Percentiles rank a stretch among this genome's conserved stretches.
These are phyloP conservation scores for Puya raimondii DNA, from an alignment of 176 grass and related monocot species.

Conservation along the genomic window DNA sequence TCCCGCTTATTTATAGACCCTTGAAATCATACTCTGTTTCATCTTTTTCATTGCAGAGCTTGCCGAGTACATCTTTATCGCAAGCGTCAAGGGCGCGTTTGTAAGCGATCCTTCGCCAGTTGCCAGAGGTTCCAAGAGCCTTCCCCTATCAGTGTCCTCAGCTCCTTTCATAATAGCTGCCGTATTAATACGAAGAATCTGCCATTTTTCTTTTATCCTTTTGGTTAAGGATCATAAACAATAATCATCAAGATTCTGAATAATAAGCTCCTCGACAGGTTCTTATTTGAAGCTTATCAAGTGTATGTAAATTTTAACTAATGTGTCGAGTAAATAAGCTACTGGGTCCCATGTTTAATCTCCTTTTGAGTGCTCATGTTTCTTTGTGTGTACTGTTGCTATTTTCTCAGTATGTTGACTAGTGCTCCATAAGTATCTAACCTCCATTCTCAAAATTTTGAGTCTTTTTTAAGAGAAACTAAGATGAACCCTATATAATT, in stretches of 20 bases:
- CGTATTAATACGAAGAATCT: neutral
- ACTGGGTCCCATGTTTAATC: too few species aligned
- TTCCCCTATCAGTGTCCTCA: neutral
- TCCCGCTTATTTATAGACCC: neutral
- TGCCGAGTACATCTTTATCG: constrained; percentile 6
- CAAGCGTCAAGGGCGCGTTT: constrained; percentile 37
- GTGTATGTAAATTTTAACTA: too few species aligned
- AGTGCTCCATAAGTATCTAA: too few species aligned
- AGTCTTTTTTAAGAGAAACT: too few species aligned
- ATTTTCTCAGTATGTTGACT: too few species aligned
- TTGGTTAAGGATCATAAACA: neutral
- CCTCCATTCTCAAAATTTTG: too few species aligned
- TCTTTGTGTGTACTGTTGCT: too few species aligned
- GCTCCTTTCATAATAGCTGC: neutral
- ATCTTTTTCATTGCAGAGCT: constrained; percentile 20
- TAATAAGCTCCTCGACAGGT: neutral
- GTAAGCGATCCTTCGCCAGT: constrained; percentile 10
- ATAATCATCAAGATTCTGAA: neutral
- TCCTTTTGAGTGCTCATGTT: too few species aligned
- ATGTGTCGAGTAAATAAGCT: too few species aligned
- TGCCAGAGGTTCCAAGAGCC: neutral
- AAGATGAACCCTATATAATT: too few species aligned
- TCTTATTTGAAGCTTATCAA: too few species aligned
- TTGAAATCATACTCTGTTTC: neutral
- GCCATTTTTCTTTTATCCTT: neutral